Conservation (phyloP, 2,329 filamentous ascomycete genomes). For the Talaromyces sp. region DNA sequence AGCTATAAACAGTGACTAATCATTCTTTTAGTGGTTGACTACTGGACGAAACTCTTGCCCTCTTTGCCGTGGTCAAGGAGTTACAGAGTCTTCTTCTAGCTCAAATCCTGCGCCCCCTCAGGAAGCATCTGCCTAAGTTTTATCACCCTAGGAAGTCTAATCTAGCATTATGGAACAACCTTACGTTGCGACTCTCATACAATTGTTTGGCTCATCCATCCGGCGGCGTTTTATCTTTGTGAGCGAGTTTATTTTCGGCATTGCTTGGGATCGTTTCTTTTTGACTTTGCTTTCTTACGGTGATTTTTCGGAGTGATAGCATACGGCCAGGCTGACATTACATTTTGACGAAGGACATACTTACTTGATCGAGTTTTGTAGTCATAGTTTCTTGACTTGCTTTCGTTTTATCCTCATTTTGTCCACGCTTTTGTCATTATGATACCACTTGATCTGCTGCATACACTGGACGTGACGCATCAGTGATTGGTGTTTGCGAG, state of each 20-base stretch:
- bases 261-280: constrained; percentile 11
- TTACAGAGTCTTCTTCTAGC: constrained; percentile 33
- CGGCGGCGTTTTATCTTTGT: constrained; percentile 11
- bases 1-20: not conserved
- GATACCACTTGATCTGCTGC: constrained; percentile 16
- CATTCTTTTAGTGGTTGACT: constrained; percentile 14
- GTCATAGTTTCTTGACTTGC: constrained; percentile 5
- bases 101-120: constrained; percentile 17
- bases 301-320: constrained; percentile 7
- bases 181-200: constrained; percentile 8
- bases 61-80: constrained; percentile 40
- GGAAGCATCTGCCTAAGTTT: constrained; percentile 5
- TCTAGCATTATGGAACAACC: not conserved
- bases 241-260: constrained; percentile 14
- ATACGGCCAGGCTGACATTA: not conserved
- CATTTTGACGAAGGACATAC: constrained; percentile 10
- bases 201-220: constrained; percentile 13
- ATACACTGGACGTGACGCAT: constrained; percentile 15
- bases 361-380: constrained; percentile 5
- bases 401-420: not conserved
- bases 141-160: not conserved
- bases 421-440: constrained; percentile 7
- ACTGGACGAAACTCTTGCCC: constrained; percentile 38
- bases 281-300: not conserved
- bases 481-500: constrained; percentile 11